These are phyloP conservation scores for Fraxinus quadrangulata DNA, from an alignment of 257 asterid species.

Conservation along the genomic window DNA sequence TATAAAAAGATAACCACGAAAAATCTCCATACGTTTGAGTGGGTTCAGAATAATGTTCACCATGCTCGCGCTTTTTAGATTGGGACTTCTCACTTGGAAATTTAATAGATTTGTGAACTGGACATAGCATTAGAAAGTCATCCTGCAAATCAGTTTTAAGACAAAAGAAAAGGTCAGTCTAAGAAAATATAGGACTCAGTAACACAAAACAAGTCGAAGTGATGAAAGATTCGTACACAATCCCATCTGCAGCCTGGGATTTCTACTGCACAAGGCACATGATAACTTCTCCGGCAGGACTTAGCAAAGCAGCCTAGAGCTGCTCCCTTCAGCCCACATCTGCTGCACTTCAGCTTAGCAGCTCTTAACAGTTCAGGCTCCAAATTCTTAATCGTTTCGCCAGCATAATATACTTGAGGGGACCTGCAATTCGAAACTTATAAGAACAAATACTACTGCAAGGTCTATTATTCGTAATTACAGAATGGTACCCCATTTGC, in stretches of 20 bases:
- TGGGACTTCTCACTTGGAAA: constrained; percentile 74
- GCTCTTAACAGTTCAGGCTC: constrained; percentile 80
- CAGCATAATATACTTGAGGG: constrained; percentile 74
- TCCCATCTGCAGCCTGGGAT: constrained; percentile 84
- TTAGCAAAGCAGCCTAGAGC: constrained; percentile 87
- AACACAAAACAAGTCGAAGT: constrained; percentile 19
- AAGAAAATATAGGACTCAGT: not conserved
- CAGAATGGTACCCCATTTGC: constrained; percentile 14
- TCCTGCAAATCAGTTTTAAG: constrained; percentile 49
- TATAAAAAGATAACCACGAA: not conserved
- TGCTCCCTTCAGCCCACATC: constrained; percentile 92
- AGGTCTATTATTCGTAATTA: not conserved
- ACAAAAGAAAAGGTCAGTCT: constrained; percentile 12
- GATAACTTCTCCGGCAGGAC: constrained; percentile 85
- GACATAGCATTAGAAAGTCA: constrained; percentile 73
- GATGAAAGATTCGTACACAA: constrained; percentile 48
- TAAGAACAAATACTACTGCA: constrained; percentile 18
- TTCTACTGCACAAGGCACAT: constrained; percentile 80
- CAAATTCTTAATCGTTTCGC: constrained; percentile 68
- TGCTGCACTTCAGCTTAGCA: constrained; percentile 86
- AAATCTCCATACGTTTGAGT: constrained; percentile 43
- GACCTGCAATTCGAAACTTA: constrained; percentile 52
- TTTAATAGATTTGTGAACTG: constrained; percentile 58
- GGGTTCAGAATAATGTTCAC: constrained; percentile 31
- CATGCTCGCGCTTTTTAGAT: constrained; percentile 36